Evolutionary conservation across 208 protist species (phyloP), one percentile per base, ranked within the genome.

Genomic region (Trypanosoma caninum): DNA sequence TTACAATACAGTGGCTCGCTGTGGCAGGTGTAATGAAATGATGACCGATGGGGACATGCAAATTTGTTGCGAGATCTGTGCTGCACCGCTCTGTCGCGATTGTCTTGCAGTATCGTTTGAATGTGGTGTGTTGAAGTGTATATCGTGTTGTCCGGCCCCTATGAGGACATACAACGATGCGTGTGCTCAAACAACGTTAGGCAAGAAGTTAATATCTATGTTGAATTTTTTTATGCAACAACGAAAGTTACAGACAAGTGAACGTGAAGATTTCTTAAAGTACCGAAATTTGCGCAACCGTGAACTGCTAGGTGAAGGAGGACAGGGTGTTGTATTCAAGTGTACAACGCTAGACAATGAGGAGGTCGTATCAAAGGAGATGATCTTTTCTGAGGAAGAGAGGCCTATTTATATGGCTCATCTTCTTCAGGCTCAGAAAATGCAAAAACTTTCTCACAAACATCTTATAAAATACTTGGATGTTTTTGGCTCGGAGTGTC

Each of bases 391-490:
- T 35, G 65, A 84, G 5, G 4, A 22, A 4, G 47, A 71, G 42
- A 27, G 61, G 16, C 37, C 25, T 14, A 34, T 64, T 48, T 87
- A 85, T 45, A 61, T 86, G 20, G 51, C 71, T 34, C 77, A 81
- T 52, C 55, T 80, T 22, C 50, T 66, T 6, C 84, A 91, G 66
- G 82, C 87, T 27, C 56, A 84, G 51, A 80, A 72, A 28, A 91
- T 94, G 74, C 71, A 63, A 37, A 64, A 74, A 62, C 64, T 94
- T 13, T 78, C 74, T 41, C 88, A 94, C 63, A 69, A 74, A 31
- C 88, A 94, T 59, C 65, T 94, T 45, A 94, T 94, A 57, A 65
- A 67, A 41, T 94, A 94, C 65, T 68, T 91, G 22, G 80, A 94
- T 56, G 88, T 94, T 3, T 74, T 84, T 37, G 69, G 55, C 33